Conservation (phyloP, 225 moss, liverwort and hornwort genomes). For the Antitrichia curtipendula region DNA sequence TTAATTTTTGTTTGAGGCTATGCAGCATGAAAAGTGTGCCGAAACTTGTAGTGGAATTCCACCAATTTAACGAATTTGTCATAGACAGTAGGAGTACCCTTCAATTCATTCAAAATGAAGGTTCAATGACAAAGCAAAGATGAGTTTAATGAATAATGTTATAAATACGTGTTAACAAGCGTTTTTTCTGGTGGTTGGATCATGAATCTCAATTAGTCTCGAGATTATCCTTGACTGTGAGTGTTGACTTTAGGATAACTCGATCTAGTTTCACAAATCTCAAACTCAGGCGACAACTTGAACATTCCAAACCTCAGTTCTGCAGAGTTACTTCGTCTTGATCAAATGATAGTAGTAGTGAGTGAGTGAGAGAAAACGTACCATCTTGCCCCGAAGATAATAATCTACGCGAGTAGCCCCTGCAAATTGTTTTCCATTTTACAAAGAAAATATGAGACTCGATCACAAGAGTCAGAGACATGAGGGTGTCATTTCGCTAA, state of each 20-base stretch:
- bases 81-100: background rate
- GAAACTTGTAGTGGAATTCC: background rate
- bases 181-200: background rate
- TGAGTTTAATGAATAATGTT: background rate
- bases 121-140: background rate
- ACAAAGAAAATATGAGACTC: background rate
- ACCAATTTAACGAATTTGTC: background rate
- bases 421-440: background rate
- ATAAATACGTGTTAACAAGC: background rate
- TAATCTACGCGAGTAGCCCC: background rate
- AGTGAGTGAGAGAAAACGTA: background rate
- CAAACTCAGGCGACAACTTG: background rate
- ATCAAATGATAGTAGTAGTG: background rate
- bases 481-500: background rate
- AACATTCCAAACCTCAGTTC: background rate
- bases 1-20: background rate
- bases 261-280: background rate
- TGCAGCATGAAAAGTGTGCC: background rate
- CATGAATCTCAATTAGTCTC: background rate
- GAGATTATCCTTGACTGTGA: background rate
- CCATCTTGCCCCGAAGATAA: constrained; percentile 8
- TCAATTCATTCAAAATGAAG: background rate
- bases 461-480: background rate
- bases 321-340: background rate
- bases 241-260: background rate